Conservation (phyloP, 2,329 filamentous ascomycete species). For the Fusarium floridanum region DNA sequence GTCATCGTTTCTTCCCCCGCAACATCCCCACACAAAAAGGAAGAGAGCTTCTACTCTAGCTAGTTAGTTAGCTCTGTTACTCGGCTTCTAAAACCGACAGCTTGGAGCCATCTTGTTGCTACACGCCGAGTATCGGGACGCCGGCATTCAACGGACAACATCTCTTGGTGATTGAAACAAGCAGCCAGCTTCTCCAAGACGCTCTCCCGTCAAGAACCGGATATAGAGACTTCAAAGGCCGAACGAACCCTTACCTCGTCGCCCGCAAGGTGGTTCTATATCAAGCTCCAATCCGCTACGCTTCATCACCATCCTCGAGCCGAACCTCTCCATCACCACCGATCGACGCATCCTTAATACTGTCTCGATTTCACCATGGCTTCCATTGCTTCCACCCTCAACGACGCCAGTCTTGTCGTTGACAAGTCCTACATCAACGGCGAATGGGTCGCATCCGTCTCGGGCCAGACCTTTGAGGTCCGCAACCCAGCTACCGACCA, state of each 20-base stretch:
- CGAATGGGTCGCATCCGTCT: conserved; percentile 77
- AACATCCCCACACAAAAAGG: conserved; percentile 4
- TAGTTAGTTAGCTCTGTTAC: background rate
- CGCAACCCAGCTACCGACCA: conserved; percentile 76
- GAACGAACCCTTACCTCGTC: background rate
- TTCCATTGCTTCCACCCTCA: conserved; percentile 18
- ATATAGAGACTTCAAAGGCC: background rate
- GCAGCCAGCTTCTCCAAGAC: background rate
- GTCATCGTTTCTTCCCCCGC: background rate
- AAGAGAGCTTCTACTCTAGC: background rate
- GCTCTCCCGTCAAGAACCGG: background rate
- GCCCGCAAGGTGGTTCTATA: background rate
- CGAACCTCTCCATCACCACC: background rate
- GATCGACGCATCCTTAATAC: background rate
- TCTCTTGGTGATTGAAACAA: background rate
- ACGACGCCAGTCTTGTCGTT: conserved; percentile 24
- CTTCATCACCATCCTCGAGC: background rate
- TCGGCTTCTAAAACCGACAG: conserved; percentile 2
- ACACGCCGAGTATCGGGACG: background rate
- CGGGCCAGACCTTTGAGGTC: conserved; percentile 79
- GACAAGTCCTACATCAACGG: conserved; percentile 75
- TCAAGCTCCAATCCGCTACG: background rate
- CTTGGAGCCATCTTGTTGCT: background rate
- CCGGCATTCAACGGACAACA: background rate
- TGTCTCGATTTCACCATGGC: conserved; percentile 7